phyloP scores from a whole-genome alignment of 2,329 filamentous ascomycete genomes.

The Bipolaris gigantea region DNA sequence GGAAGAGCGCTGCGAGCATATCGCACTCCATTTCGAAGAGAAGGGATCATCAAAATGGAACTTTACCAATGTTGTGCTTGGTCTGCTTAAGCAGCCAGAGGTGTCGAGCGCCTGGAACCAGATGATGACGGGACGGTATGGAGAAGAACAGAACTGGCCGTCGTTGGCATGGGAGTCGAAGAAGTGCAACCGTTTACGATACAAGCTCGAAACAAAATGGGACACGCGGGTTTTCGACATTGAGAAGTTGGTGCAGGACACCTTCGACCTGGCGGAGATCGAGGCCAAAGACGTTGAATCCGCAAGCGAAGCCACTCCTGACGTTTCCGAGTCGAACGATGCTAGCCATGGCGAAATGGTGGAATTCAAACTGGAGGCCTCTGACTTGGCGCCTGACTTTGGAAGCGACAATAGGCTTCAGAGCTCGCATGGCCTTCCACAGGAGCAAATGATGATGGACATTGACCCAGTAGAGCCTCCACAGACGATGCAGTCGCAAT shows the following conservation, averaged over 20 bases:
- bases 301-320: slow-evolving; percentile 27
- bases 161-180: slow-evolving; percentile 64
- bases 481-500: slow-evolving; percentile 36
- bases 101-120: slow-evolving; percentile 65
- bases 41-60: slow-evolving; percentile 66
- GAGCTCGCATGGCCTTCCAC: slow-evolving; percentile 35
- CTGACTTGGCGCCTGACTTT: slow-evolving; percentile 32
- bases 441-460: slow-evolving; percentile 42
- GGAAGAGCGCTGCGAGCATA: slow-evolving; percentile 69
- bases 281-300: slow-evolving; percentile 35
- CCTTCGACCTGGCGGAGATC: slow-evolving; percentile 57
- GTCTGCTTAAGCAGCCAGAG: slow-evolving; percentile 66
- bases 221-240: slow-evolving; percentile 57
- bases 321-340: slow-evolving; percentile 30
- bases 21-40: slow-evolving; percentile 68
- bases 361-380: slow-evolving; percentile 42
- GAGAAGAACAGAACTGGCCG: slow-evolving; percentile 54
- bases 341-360: slow-evolving; percentile 36
- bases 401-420: slow-evolving; percentile 30
- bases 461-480: slow-evolving; percentile 39
- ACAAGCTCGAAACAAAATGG: slow-evolving; percentile 67
- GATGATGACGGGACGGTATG: slow-evolving; percentile 56
- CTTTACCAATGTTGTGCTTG: slow-evolving; percentile 69
- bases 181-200: slow-evolving; percentile 64
- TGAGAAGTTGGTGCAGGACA: slow-evolving; percentile 59